Base-by-base conservation (phyloP, 2,329 filamentous ascomycete genomes). In the Xylariaceae sp. region DNA sequence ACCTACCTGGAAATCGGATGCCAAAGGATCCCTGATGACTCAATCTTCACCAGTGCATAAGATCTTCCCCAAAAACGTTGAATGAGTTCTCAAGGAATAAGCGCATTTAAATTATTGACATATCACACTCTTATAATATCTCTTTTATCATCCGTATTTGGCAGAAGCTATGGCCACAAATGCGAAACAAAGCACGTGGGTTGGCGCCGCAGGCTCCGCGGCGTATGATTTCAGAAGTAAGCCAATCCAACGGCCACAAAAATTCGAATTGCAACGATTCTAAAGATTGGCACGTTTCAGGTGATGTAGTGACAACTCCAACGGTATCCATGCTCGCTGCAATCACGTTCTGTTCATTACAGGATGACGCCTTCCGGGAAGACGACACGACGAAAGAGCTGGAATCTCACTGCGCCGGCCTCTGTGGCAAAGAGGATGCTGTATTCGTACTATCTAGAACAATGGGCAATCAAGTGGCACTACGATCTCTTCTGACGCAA, bases 401-500 rank as follows among this genome's bases (percentile, higher is more conserved):
- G 33, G 87, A 96, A 65, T 68, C 75, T 37, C 83, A 86, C 63
- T 76, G 94, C 36, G 88, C 89, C 16, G 63, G 76, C 23, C 75
- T 94, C 3, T 80, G 88, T 1, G 81, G 81, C 55, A 90, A 94
- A 57, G 84, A 90, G 58, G 82, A 81, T 6, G 86, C 80, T 0
- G 73, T 96, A 4, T 83, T 95, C 43, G 88, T 95, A 44, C 75
- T 94, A 48, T 93, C 88, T 0, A 92, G 92, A 3, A 95, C 91
- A 4, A 95, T 95, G 90, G 90, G 89, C 33, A 96, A 96, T 68
- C 90, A 95, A 64, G 73, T 96, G 16, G 84, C 86, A 0, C 75
- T 95, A 34, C 82, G 91, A 32, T 77, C 86, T 2, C 85, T 93
- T 48, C 75, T 96, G 12, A 77, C 74, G 1, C 85, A 88, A 49